phyloP scores from a whole-genome alignment of 768 basidiomycete genomes.

The Suillus occidentalis region DNA sequence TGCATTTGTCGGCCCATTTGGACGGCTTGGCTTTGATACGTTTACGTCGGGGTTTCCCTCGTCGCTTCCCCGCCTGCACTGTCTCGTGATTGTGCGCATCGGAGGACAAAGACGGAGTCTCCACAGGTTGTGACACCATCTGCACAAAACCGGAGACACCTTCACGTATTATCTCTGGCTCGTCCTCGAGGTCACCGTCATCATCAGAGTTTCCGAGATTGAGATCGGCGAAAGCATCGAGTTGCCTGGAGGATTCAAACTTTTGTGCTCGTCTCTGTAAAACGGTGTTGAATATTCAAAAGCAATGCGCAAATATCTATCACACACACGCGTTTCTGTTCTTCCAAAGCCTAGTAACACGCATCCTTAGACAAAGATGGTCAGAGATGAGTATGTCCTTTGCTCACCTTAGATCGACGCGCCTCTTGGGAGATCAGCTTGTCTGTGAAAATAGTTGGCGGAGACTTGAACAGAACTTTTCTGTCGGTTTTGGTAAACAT shows the following conservation, averaged over 20 bases:
- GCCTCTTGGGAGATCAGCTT: conserved; percentile 56
- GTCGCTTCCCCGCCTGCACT: conserved; percentile 35
- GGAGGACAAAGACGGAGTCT: conserved; percentile 18
- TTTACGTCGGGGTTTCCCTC: conserved; percentile 32
- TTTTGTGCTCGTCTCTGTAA: conserved; percentile 66
- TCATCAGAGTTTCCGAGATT: conserved; percentile 64
- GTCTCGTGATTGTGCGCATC: conserved; percentile 41
- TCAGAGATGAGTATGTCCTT: conserved; percentile 6
- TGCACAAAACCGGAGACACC: conserved; percentile 50
- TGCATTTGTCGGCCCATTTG: conserved; percentile 82
- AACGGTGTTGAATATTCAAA: neutral
- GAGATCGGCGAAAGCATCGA: conserved; percentile 56
- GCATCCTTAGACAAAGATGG: conserved; percentile 16
- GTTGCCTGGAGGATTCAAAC: conserved; percentile 60
- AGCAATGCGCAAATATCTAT: conserved; percentile 7
- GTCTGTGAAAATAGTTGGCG: conserved; percentile 47
- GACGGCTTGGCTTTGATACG: conserved; percentile 39
- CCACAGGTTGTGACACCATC: conserved; percentile 32
- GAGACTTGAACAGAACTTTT: conserved; percentile 38
- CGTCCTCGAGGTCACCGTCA: conserved; percentile 46
- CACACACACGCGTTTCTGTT: conserved; percentile 69
- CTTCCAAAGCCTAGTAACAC: conserved; percentile 64
- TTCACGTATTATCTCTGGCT: conserved; percentile 41
- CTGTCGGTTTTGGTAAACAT: conserved; percentile 28
- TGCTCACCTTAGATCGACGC: conserved; percentile 50